Conservation (phyloP, 345 rosid species). For the Fremontodendron californicum region DNA sequence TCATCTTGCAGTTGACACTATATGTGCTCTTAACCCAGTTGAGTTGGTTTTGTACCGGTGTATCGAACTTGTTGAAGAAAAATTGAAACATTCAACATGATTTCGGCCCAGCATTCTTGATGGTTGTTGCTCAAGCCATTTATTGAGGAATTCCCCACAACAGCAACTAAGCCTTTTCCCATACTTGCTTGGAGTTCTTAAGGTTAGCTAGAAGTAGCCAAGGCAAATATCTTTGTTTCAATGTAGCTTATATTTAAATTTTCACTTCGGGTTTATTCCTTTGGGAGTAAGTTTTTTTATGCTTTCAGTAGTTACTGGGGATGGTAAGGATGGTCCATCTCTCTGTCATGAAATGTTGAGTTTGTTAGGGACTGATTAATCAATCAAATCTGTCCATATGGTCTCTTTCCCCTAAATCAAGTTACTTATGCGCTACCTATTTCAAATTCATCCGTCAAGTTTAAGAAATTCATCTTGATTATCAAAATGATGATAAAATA, state of each 20-base stretch:
- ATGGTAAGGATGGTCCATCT: neutral
- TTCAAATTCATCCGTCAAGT: too few relatives aligned
- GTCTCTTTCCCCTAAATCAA: neutral
- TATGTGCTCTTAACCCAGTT: conserved; percentile 54
- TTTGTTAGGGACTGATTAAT: neutral
- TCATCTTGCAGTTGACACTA: conserved; percentile 26
- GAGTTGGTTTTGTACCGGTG: conserved; percentile 75
- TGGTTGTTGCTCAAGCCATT: neutral
- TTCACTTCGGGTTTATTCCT: neutral
- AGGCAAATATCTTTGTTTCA: neutral
- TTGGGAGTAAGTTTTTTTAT: neutral
- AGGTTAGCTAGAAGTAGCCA: neutral
- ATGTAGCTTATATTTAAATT: neutral
- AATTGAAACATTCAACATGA: conserved; percentile 25
- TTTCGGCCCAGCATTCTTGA: neutral
- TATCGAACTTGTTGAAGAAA: conserved; percentile 83
- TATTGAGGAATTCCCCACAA: neutral
- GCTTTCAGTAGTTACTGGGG: neutral
- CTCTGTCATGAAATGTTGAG: neutral
- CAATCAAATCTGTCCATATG: neutral
- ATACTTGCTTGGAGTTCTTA: neutral
- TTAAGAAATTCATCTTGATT: too few relatives aligned
- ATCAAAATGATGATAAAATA: too few relatives aligned
- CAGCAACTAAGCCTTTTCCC: neutral
- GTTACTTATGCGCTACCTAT: too few relatives aligned